Conservation (phyloP, 345 rosid genomes). For the Trapa incisa region DNA sequence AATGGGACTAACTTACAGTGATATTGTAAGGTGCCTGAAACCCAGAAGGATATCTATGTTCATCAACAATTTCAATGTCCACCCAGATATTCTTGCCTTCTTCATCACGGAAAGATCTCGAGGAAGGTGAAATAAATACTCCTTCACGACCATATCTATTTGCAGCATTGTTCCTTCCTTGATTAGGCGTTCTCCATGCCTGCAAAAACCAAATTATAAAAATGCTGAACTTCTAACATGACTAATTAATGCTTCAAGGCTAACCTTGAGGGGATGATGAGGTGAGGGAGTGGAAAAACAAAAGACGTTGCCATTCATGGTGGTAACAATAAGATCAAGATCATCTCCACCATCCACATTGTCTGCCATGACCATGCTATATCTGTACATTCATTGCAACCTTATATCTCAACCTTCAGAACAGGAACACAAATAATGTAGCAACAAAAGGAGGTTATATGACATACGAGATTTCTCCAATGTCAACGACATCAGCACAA, state of each 20-base stretch:
- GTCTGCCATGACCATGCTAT: constrained; percentile 96
- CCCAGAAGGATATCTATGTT: constrained; percentile 80
- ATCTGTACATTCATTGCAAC: constrained; percentile 33
- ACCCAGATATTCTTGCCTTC: constrained; percentile 98
- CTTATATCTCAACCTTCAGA: constrained; percentile 7
- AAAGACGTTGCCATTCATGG: constrained; percentile 97
- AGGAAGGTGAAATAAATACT: constrained; percentile 60
- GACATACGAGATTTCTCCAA: constrained; percentile 97
- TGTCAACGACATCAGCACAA: constrained; percentile 92
- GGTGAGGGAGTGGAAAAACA: constrained; percentile 96
- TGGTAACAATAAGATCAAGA: constrained; percentile 91
- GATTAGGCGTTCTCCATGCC: constrained; percentile 91
- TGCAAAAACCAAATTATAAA: constrained; percentile 12
- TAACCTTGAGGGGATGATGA: constrained; percentile 94
- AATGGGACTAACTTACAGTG: constrained; percentile 46
- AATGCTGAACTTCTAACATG: neutral
- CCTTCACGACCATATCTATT: constrained; percentile 67
- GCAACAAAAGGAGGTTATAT: neutral
- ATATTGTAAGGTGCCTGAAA: constrained; percentile 86
- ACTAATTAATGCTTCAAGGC: constrained; percentile 13
- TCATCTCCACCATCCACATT: constrained; percentile 32
- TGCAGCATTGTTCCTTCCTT: constrained; percentile 89
- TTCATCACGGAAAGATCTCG: constrained; percentile 94
- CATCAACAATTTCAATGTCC: constrained; percentile 88
- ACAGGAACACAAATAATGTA: constrained; percentile 4